Conservation (phyloP, 805 yeast genomes). For the Saccharomycopsis fermentans region DNA sequence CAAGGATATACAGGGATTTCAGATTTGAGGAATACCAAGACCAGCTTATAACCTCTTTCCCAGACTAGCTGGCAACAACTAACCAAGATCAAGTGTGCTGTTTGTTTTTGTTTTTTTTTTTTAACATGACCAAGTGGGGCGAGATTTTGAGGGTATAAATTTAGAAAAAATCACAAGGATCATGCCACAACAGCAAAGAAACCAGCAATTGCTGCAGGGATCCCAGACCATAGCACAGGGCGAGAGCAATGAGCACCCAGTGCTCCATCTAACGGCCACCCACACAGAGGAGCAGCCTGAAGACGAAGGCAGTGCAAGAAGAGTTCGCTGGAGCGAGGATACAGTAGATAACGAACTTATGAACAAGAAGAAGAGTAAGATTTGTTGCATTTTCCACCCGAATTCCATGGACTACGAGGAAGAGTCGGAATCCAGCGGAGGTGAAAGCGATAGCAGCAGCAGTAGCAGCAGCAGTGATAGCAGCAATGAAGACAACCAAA, state of each 20-base stretch:
- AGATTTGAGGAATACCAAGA: too few species aligned
- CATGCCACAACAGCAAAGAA: not conserved
- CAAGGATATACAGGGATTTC: too few species aligned
- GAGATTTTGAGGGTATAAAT: not conserved
- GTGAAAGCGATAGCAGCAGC: slow-evolving; percentile 24
- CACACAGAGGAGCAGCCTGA: slow-evolving; percentile 1
- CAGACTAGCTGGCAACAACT: too few species aligned
- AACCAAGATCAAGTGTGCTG: too few species aligned
- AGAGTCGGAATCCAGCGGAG: slow-evolving; percentile 22
- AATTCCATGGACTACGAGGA: slow-evolving; percentile 48
- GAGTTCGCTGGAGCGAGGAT: slow-evolving; percentile 75
- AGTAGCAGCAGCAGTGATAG: slow-evolving; percentile 25
- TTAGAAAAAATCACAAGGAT: not conserved
- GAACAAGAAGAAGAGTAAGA: slow-evolving; percentile 82
- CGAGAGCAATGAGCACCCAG: not conserved
- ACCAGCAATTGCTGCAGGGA: not conserved
- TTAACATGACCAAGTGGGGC: not conserved
- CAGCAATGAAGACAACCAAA: slow-evolving; percentile 19
- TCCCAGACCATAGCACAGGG: not conserved
- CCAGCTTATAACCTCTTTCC: too few species aligned
- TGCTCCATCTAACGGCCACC: not conserved
- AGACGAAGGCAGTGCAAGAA: slow-evolving; percentile 2
- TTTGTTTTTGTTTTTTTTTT: too few species aligned
- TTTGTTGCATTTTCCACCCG: slow-evolving; percentile 85
- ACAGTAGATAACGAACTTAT: slow-evolving; percentile 84